Conservation (phyloP, 1,139 yeast species). For the Pichia sp. region DNA sequence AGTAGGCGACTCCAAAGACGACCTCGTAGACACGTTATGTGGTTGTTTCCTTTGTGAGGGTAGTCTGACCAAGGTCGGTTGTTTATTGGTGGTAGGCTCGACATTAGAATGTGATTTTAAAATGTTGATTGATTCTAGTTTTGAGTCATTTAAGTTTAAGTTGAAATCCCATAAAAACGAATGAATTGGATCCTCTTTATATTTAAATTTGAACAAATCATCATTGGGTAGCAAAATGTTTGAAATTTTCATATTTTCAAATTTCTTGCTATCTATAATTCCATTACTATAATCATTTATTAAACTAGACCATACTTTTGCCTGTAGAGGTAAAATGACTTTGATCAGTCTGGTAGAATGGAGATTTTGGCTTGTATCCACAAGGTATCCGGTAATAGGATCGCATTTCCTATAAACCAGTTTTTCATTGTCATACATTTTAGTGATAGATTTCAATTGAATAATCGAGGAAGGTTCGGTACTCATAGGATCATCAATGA, state of each 20-base stretch:
- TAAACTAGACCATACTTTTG: constrained; percentile 25
- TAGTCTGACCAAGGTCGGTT: not conserved
- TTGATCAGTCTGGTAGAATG: constrained; percentile 8
- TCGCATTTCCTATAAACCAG: constrained; percentile 21
- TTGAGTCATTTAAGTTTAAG: not conserved
- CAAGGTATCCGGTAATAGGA: constrained; percentile 23
- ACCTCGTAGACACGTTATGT: not conserved
- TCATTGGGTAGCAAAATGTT: constrained; percentile 24
- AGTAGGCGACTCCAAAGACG: not conserved
- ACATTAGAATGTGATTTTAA: too few relatives aligned
- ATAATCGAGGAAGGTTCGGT: constrained; percentile 19
- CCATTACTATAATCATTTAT: constrained; percentile 26
- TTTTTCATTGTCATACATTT: constrained; percentile 17
- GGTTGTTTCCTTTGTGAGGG: not conserved
- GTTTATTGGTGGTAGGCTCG: not conserved
- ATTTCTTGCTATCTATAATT: constrained; percentile 15
- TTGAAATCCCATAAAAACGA: constrained; percentile 25
- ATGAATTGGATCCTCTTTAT: constrained; percentile 15
- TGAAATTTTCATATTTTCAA: constrained; percentile 19
- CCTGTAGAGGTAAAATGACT: constrained; percentile 24
- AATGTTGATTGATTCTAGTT: not conserved
- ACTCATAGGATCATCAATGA: not conserved
- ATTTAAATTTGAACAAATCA: constrained; percentile 15
- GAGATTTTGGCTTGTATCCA: constrained; percentile 11
- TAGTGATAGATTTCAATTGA: constrained; percentile 21